Evolutionary conservation across 148 eudicot species (phyloP).

Genomic region (Selenicereus undatus): DNA sequence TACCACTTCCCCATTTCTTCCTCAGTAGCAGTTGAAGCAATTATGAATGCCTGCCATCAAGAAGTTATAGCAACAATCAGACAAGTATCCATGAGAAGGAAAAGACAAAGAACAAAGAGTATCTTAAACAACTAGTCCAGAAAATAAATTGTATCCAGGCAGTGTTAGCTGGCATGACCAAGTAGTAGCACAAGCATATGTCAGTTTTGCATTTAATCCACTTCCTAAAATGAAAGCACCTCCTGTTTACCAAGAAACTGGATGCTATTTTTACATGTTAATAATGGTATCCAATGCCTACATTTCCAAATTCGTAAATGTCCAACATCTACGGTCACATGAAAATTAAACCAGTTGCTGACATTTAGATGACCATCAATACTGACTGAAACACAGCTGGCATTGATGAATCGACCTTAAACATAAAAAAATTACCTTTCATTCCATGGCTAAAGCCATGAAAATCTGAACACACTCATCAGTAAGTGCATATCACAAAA

Average conservation of each 20-base stretch:
- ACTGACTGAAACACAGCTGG: not conserved
- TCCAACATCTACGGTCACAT: not conserved
- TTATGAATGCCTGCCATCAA: slow-evolving; percentile 73
- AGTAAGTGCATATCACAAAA: not conserved
- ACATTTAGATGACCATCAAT: not conserved
- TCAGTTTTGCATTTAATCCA: not conserved
- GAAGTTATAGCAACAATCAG: slow-evolving; percentile 6
- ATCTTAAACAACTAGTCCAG: not conserved
- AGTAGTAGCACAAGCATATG: not conserved
- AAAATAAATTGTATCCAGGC: not conserved
- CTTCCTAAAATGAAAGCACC: slow-evolving; percentile 3
- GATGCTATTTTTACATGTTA: not conserved
- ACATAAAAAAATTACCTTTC: not conserved
- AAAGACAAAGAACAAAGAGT: not conserved
- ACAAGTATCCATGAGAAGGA: slow-evolving; percentile 1
- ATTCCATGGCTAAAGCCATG: not conserved
- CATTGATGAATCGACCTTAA: not conserved
- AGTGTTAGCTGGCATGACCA: slow-evolving; percentile 1
- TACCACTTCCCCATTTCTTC: slow-evolving; percentile 90
- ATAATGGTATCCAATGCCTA: not conserved
- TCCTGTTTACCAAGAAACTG: not conserved
- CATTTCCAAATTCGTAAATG: not conserved
- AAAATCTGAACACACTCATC: not conserved
- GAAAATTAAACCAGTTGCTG: not conserved
- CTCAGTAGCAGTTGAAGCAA: slow-evolving; percentile 92